These are phyloP conservation scores for Marchantia polymorpha DNA, from an alignment of 225 moss, liverwort and hornwort species.

Conservation along the genomic window DNA sequence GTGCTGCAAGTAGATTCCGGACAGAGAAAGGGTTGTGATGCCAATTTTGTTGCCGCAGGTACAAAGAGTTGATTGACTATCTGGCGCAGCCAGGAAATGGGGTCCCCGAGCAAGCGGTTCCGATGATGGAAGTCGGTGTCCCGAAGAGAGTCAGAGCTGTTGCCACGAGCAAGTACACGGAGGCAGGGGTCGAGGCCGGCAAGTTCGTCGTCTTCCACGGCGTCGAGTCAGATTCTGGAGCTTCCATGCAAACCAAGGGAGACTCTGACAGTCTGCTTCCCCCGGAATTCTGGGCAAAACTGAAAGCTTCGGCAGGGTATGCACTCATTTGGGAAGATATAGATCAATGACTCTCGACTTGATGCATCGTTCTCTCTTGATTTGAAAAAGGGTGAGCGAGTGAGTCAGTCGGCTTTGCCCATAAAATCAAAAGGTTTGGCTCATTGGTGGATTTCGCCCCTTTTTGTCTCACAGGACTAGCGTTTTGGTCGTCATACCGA, in stretches of 20 bases:
- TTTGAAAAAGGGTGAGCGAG: too few relatives aligned
- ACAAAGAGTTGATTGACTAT: constrained; percentile 62
- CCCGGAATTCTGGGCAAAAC: constrained; percentile 53
- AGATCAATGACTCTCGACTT: neutral
- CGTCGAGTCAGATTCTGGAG: constrained; percentile 65
- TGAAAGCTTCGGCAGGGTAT: constrained; percentile 62
- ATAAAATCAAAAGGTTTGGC: too few relatives aligned
- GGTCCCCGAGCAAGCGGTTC: constrained; percentile 50
- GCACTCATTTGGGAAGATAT: neutral
- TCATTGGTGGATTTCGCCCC: neutral
- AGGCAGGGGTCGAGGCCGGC: constrained; percentile 59
- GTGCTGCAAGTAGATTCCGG: neutral
- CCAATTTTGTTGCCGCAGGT: constrained; percentile 42
- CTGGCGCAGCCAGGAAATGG: constrained; percentile 53
- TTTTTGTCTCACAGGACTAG: constrained; percentile 47
- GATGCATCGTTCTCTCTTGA: neutral
- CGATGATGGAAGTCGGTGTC: constrained; percentile 57
- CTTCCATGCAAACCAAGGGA: constrained; percentile 80
- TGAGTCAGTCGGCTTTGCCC: too few relatives aligned
- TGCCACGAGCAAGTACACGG: constrained; percentile 56
- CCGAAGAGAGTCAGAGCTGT: constrained; percentile 64
- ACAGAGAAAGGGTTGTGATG: neutral
- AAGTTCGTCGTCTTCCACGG: constrained; percentile 84
- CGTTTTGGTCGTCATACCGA: constrained; percentile 76
- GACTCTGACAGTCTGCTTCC: constrained; percentile 84